Evolutionary conservation across 2,329 filamentous ascomycete species (phyloP), one percentile per base, ranked within the genome.

Genomic region (Aspergillus sojae): DNA sequence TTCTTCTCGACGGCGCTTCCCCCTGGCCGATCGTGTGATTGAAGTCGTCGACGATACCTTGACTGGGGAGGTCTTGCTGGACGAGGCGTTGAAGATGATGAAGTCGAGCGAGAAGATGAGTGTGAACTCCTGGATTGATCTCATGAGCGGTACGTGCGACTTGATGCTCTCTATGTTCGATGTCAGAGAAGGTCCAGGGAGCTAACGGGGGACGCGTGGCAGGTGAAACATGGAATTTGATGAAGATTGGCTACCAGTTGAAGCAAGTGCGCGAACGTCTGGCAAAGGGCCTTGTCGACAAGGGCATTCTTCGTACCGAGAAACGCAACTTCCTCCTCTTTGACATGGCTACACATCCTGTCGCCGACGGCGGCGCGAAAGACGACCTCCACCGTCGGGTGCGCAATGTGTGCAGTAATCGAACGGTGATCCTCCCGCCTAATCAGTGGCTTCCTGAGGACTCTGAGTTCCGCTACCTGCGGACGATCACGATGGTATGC

Each of bases 31-130:
- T 81, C 88, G 95, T 70, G 85, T 95, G 71, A 97, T 99, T 79
- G 95, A 99, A 82, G 95, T 99, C 68, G 89, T 98, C 75, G 95
- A 99, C 80, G 94, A 97, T 77, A 94, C 93, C 64, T 85, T 97
- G 76, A 99, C 95, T 6, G 95, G 95, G 71, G 95, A 99, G 83
- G 95, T 98, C 68, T 86, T 99, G 73, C 87, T 99, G 75, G 95
- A 99, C 81, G 95, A 99, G 84, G 92, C 95, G 64, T 84, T 99
- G 75, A 99, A 99, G 85, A 96, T 99, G 94, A 99, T 99, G 94
- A 99, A 99, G 86, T 90, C 92, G 72, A 97, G 93, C 80, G 95
- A 99, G 84, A 97, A 97, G 86, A 98, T 99, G 95, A 98, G 95
- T 80, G 95, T 99, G 70, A 95, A 92, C 84, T 92, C 93, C 53